Evolutionary conservation across 305 asterid species (phyloP), one percentile per base, ranked within the genome.

Genomic region (Plantago coronopus): DNA sequence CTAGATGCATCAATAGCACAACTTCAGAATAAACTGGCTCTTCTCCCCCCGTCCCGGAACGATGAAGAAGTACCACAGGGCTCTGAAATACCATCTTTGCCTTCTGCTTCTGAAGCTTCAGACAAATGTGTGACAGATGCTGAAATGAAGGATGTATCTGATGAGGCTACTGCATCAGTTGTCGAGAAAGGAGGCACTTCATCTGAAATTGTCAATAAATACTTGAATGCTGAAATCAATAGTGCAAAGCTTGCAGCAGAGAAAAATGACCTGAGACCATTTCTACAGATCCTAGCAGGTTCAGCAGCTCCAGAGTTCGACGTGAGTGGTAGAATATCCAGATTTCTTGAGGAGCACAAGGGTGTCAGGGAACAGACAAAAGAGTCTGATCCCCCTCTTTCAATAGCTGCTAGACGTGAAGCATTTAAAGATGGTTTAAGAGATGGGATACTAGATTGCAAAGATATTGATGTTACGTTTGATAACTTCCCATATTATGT

Each of bases 401-500:
- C 81, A 42, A 51, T 72, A 64, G 79, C 91, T 69, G 60, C 83
- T 20, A 79, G 94, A 74, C 89, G 82, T 54, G 82, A 85, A 73
- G 85, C 82, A 46, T 88, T 79, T 76, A 85, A 84, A 81, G 94
- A 81, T 68, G 66, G 68, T 56, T 65, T 91, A 61, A 85, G 68
- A 61, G 79, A 82, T 75, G 87, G 89, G 63, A 45, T 85, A 50
- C 68, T 88, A 66, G 81, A 74, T 68, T 72, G 89, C 61, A 67
- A 79, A 58, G 63, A 68, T 68, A 85, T 85, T 34, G 89, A 83
- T 57, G 81, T 81, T 64, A 80, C 97, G 8, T 88, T 88, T 71
- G 88, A 85, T 64, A 82, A 82, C 68, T 88, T 91, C 72, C 96
- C 97, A 3, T 91, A 91, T 63, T 91, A 88, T 71, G 77, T 91